phyloP scores from a whole-genome alignment of 2,329 filamentous ascomycete genomes.

The Pseudogymnoascus sp. region DNA sequence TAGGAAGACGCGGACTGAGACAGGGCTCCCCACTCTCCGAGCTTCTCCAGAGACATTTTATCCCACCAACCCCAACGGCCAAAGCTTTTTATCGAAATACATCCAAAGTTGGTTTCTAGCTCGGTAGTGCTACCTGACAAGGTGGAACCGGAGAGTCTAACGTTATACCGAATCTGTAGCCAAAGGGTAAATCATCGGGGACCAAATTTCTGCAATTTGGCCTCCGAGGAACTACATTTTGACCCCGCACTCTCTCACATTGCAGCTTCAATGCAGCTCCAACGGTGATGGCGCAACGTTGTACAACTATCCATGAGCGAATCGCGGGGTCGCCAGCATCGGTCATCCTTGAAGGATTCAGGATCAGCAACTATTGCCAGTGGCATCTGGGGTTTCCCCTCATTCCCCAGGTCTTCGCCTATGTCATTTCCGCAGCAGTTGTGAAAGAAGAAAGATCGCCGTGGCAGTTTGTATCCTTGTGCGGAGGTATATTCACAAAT shows the following conservation, averaged over 20 bases:
- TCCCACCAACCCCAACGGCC: not conserved
- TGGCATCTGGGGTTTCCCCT: not conserved
- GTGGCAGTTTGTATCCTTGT: not conserved
- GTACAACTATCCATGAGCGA: not conserved
- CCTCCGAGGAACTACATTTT: not conserved
- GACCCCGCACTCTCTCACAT: not conserved
- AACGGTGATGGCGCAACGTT: constrained; percentile 2
- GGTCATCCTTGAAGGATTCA: not conserved
- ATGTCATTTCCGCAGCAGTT: not conserved
- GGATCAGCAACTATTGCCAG: not conserved
- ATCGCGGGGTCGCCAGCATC: constrained; percentile 1
- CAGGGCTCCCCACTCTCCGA: not conserved
- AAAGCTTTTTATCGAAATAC: not conserved
- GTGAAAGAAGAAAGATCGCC: not conserved
- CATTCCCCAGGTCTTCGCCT: not conserved
- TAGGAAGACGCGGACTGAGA: not conserved
- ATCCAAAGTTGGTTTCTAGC: not conserved
- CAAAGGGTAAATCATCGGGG: not conserved
- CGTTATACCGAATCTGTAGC: not conserved
- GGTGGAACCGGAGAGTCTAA: not conserved
- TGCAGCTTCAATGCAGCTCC: not conserved
- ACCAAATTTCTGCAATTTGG: not conserved
- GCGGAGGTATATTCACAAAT: constrained; percentile 1
- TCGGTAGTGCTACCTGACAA: too few relatives aligned
- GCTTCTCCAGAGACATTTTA: not conserved